Evolutionary conservation across 2,329 filamentous ascomycete species (phyloP).

Genomic region (Raffaelea albimanens): DNA sequence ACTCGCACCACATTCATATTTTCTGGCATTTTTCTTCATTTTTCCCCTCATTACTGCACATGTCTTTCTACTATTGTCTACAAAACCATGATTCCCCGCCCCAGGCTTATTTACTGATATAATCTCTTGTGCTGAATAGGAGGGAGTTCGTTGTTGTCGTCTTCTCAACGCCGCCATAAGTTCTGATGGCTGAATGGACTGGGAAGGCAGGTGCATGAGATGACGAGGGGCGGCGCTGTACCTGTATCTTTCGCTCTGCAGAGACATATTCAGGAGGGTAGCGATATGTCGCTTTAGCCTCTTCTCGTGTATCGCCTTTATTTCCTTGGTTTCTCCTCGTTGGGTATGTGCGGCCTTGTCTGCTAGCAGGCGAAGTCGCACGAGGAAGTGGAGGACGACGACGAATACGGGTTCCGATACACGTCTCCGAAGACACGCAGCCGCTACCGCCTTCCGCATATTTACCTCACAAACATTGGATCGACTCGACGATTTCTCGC

Average conservation of each 20-base stretch:
- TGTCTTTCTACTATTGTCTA: neutral
- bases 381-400: too few species aligned
- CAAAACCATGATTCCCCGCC: neutral
- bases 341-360: too few species aligned
- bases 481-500: too few species aligned
- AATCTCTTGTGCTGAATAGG: slow-evolving; percentile 10
- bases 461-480: too few species aligned
- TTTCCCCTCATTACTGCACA: neutral
- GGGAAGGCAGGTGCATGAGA: neutral
- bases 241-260: neutral
- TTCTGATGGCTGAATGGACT: slow-evolving; percentile 5
- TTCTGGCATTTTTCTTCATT: neutral
- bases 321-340: too few species aligned
- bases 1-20: neutral
- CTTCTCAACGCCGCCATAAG: slow-evolving; percentile 9
- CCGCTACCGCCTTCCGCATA: too few species aligned
- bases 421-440: too few species aligned
- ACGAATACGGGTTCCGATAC: too few species aligned
- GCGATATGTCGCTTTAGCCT: neutral
- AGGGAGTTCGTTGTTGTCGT: slow-evolving; percentile 11
- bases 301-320: neutral
- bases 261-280: neutral
- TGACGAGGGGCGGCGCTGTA: neutral
- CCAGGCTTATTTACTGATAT: slow-evolving; percentile 9
- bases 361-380: too few species aligned